Evolutionary conservation across 208 protist species (phyloP).

Genomic region (Kentomonas sorsogonicus): DNA sequence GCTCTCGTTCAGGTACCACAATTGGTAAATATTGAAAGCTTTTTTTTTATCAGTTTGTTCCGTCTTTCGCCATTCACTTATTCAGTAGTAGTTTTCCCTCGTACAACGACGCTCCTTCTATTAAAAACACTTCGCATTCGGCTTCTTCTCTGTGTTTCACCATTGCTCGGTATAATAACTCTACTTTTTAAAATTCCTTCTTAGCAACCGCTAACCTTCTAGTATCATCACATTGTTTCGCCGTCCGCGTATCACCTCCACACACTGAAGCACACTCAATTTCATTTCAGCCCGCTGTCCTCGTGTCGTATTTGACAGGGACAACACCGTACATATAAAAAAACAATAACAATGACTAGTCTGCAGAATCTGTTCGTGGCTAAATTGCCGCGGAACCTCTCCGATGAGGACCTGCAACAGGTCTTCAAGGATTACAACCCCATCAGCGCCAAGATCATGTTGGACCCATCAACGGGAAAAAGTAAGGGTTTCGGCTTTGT

Average conservation of each 20-base stretch:
- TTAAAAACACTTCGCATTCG: neutral
- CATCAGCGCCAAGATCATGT: constrained; percentile 84
- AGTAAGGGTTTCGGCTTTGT: constrained; percentile 96
- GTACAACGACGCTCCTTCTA: neutral
- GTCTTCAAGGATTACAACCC: constrained; percentile 79
- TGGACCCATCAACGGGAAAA: constrained; percentile 86
- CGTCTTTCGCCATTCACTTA: too few species aligned
- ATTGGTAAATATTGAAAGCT: constrained; percentile 6
- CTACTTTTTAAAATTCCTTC: too few species aligned
- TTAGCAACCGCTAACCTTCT: too few species aligned
- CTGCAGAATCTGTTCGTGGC: constrained; percentile 97
- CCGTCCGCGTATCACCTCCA: neutral
- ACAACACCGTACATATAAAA: constrained; percentile 1
- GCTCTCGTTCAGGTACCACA: too few species aligned
- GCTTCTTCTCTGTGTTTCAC: too few species aligned
- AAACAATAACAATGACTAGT: constrained; percentile 31
- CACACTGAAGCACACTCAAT: neutral
- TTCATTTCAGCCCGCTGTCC: neutral
- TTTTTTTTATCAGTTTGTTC: too few species aligned
- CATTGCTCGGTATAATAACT: too few species aligned
- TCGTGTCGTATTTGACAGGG: too few species aligned
- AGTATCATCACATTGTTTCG: too few species aligned
- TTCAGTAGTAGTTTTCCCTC: too few species aligned
- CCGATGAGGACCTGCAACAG: constrained; percentile 73
- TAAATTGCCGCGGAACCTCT: constrained; percentile 87